Conservation (phyloP, 2,329 filamentous ascomycete genomes). For the Pleurostoma richardsiae region DNA sequence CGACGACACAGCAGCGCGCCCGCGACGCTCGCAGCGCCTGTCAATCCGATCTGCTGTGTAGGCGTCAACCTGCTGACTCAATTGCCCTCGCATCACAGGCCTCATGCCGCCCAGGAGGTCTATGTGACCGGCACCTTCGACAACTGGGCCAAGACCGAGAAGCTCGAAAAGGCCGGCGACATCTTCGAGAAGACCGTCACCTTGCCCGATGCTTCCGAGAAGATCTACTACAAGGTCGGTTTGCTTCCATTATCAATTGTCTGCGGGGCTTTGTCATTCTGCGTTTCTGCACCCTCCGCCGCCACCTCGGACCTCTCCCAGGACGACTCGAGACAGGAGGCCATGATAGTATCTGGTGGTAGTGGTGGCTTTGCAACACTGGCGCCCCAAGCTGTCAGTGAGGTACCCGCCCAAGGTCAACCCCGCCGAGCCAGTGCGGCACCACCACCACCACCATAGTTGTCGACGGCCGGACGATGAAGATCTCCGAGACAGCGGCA, state of each 20-base stretch:
- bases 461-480: too few relatives aligned
- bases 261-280: slow-evolving; percentile 8
- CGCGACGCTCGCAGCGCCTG: too few relatives aligned
- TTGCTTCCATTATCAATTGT: slow-evolving; percentile 19
- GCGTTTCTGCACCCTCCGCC: slow-evolving; percentile 1
- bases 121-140: slow-evolving; percentile 96
- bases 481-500: too few relatives aligned
- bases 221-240: slow-evolving; percentile 91
- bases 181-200: slow-evolving; percentile 77
- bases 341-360: background rate
- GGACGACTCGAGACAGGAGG: background rate
- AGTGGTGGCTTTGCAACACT: too few relatives aligned
- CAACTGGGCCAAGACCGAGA: slow-evolving; percentile 82
- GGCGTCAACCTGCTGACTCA: background rate
- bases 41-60: too few relatives aligned
- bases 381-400: too few relatives aligned
- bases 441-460: too few relatives aligned
- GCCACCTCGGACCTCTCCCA: too few relatives aligned
- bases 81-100: slow-evolving; percentile 49
- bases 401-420: too few relatives aligned
- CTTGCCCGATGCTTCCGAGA: slow-evolving; percentile 60
- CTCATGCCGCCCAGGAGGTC: slow-evolving; percentile 77
- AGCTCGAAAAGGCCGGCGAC: slow-evolving; percentile 71
- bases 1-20: too few relatives aligned
- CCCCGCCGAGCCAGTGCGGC: too few relatives aligned